Evolutionary conservation across 2,329 filamentous ascomycete species (phyloP).

Genomic region (Dactylella cylindrospora): DNA sequence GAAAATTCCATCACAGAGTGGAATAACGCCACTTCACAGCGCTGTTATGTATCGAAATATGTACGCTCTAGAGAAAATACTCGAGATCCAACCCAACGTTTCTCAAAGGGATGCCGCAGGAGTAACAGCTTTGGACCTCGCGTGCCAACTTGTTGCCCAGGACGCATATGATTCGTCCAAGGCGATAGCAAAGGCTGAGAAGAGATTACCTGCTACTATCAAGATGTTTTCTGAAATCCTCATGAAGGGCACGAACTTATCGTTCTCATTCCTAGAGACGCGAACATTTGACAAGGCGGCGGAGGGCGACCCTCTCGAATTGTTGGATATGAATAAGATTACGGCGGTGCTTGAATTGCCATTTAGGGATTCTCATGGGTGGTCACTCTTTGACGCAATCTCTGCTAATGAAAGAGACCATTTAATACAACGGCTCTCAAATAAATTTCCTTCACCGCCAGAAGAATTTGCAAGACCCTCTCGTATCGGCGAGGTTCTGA

Average conservation of each 20-base stretch:
- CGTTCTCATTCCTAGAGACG: not conserved
- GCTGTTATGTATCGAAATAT: too few relatives aligned
- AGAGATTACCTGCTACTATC: too few relatives aligned
- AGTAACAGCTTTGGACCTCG: not conserved
- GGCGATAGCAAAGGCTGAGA: not conserved
- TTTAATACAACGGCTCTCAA: not conserved
- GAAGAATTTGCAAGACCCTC: slow-evolving; percentile 1
- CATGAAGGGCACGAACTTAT: not conserved
- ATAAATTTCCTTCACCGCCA: not conserved
- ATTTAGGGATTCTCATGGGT: slow-evolving; percentile 8
- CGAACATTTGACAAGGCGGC: not conserved
- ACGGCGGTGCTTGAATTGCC: not conserved
- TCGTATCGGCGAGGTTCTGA: not conserved
- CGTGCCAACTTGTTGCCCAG: not conserved
- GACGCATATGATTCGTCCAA: not conserved
- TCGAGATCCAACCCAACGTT: not conserved
- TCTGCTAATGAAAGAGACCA: not conserved
- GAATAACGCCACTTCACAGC: too few relatives aligned
- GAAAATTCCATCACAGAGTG: too few relatives aligned
- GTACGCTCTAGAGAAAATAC: too few relatives aligned
- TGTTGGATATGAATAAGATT: slow-evolving; percentile 1
- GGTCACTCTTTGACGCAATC: slow-evolving; percentile 2
- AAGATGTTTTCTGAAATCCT: not conserved
- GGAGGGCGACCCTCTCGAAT: not conserved
- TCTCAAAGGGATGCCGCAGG: not conserved